Conservation (phyloP, 2,329 filamentous ascomycete species). For the Paramyrothecium sp. region DNA sequence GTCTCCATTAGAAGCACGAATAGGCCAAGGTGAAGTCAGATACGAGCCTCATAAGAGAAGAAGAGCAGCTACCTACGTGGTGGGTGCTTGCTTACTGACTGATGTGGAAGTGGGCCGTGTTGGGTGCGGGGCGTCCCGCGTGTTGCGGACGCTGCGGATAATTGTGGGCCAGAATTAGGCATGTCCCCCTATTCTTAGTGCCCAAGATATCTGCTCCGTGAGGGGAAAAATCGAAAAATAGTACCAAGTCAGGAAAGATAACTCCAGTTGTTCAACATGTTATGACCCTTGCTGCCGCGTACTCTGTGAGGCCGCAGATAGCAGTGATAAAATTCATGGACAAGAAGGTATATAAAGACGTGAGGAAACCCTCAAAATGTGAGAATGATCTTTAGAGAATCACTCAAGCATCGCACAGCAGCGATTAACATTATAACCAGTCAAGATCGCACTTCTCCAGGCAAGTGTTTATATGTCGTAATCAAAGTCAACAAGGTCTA, state of each 20-base stretch:
- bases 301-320: not conserved
- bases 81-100: not conserved
- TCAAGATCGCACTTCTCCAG: not conserved
- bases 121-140: not conserved
- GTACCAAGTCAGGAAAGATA: not conserved
- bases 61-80: not conserved
- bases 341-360: constrained; percentile 1
- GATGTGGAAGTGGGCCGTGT: not conserved
- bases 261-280: not conserved
- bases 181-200: not conserved
- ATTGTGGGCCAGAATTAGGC: not conserved
- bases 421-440: not conserved
- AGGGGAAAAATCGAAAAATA: not conserved
- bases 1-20: not conserved
- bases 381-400: not conserved
- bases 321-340: not conserved
- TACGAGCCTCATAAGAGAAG: not conserved
- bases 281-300: not conserved
- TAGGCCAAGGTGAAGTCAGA: not conserved
- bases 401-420: not conserved
- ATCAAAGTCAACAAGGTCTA: not conserved
- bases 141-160: not conserved
- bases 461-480: not conserved
- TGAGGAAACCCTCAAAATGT: not conserved
- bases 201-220: not conserved